Conservation (phyloP, 176 grass and related monocot species). For the Aegilops tauschii region DNA sequence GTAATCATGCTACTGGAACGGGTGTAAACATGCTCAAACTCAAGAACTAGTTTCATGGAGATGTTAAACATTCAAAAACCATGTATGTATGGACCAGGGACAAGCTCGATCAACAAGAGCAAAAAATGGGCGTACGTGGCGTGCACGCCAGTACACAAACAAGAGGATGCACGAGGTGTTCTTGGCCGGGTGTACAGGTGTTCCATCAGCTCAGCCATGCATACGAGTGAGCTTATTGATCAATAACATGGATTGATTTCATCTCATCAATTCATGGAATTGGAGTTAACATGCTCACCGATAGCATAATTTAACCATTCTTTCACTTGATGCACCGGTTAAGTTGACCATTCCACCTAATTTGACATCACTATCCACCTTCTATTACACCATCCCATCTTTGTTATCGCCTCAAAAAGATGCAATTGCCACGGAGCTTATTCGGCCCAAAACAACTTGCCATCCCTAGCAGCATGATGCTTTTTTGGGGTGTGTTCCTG, state of each 20-base stretch:
- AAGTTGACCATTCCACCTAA: not conserved
- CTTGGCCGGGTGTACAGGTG: not conserved
- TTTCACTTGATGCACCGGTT: not conserved
- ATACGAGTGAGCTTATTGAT: not conserved
- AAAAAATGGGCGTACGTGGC: not conserved
- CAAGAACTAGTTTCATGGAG: not conserved
- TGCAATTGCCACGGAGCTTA: not conserved
- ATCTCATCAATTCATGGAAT: not conserved
- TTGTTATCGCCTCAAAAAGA: not conserved
- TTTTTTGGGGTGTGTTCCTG: not conserved
- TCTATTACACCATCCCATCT: not conserved
- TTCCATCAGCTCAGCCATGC: not conserved
- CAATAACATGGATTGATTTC: no score
- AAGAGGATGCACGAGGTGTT: not conserved
- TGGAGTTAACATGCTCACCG: not conserved
- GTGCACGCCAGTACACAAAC: not conserved
- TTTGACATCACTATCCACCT: not conserved
- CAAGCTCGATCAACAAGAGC: not conserved
- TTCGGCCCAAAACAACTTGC: not conserved
- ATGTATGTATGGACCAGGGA: no score
- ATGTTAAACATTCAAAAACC: not conserved
- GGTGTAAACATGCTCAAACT: no score
- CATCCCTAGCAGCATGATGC: not conserved
- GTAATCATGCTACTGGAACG: no score
- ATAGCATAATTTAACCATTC: not conserved